Conservation (phyloP, 2,329 filamentous ascomycete species). For the Xylaria sp. region DNA sequence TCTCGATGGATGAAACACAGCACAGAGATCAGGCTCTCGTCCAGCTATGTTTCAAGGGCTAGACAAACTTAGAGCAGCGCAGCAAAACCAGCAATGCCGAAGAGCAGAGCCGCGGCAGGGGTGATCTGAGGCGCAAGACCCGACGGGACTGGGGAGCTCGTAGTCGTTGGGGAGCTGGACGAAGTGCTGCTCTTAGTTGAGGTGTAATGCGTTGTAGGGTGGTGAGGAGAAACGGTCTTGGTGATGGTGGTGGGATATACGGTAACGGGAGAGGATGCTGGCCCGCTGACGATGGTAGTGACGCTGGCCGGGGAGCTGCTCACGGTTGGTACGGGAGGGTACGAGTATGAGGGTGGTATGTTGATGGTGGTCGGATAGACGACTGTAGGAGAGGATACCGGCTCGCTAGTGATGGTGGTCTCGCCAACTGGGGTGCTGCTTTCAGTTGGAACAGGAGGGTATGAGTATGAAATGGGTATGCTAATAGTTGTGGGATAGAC, state of each 20-base stretch:
- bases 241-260: constrained; percentile 13
- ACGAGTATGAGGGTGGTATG: constrained; percentile 16
- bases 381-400: not conserved
- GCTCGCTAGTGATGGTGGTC: constrained; percentile 50
- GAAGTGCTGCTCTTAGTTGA: constrained; percentile 6
- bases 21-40: not conserved
- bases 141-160: constrained; percentile 24
- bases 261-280: not conserved
- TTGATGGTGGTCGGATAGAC: constrained; percentile 13
- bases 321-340: constrained; percentile 10
- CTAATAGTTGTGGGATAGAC: constrained; percentile 13
- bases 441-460: constrained; percentile 5
- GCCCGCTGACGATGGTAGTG: constrained; percentile 50
- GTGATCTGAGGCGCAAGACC: constrained; percentile 39
- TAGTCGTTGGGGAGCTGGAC: not conserved
- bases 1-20: not conserved
- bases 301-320: constrained; percentile 30
- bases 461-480: not conserved
- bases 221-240: constrained; percentile 6
- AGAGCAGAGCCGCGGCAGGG: constrained; percentile 43
- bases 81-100: constrained; percentile 46
- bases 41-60: constrained; percentile 18
- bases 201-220: not conserved
- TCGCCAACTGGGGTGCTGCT: constrained; percentile 32
- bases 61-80: constrained; percentile 41